Evolutionary conservation across 202 grass and related monocot species (phyloP), one percentile per base, ranked within the genome.

Genomic region (Digitaria exilis): DNA sequence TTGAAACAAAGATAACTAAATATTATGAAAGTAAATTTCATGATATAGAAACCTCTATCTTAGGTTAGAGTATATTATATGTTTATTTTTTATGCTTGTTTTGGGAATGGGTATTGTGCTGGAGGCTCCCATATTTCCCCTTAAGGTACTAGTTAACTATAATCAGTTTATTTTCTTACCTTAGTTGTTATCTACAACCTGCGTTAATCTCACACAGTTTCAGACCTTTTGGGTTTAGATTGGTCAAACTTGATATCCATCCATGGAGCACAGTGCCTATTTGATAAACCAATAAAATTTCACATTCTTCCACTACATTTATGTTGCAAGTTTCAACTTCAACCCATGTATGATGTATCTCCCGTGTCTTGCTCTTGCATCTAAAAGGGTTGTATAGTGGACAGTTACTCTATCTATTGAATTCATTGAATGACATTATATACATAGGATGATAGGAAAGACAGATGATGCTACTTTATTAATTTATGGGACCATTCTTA

Each of bases 391-490:
- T 17, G 48, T 37, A 25, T 59, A 69, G n/a, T 51, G 13, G 21
- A 28, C 49, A 44, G 5, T 48, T 46, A n/a, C 63, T 66, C 30
- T 50, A 12, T 62, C 41, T 65, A 24, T 50, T 14, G 19, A 79
- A 61, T 49, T 75, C 31, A 58, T 50, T 75, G 25, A 39, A 39
- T 39, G 37, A 4, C 9, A 39, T n/a, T 37, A 69, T 80, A 28
- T 69, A 43, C 61, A n/a, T 7, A 39, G 37, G 37, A 9, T 39
- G 37, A 57, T 60, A 69, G 30, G 70, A 32, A 30, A 43, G 4
- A 80, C 37, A 64, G 69, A 63, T 80, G 45, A 24, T 55, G 42
- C 55, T 63, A 50, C 15, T 87, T 79, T 16, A 79, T 84, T 83
- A 65, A 16, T 30, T 69, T 67, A 48, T 51, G 19, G 29, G 70